These are phyloP conservation scores for Nitzschia sp. DNA, from an alignment of 108 stramenopile species.

Conservation along the genomic window DNA sequence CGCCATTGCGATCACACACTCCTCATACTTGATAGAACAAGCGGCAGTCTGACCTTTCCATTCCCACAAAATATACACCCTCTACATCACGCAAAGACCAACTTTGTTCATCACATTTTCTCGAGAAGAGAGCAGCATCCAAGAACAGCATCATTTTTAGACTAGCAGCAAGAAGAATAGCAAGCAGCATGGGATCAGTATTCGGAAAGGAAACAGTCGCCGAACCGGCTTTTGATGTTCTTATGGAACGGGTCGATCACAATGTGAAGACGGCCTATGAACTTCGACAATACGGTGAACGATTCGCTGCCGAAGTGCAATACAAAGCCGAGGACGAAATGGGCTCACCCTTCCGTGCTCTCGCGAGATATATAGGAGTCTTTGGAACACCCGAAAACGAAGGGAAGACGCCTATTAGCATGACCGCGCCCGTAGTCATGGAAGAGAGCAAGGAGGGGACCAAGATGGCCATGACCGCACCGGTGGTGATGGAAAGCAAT, in stretches of 20 bases:
- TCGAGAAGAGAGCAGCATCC: too few relatives aligned
- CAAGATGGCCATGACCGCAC: slow-evolving; percentile 79
- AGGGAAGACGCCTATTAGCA: slow-evolving; percentile 53
- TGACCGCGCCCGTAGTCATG: slow-evolving; percentile 87
- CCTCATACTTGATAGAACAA: too few relatives aligned
- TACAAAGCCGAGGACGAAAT: slow-evolving; percentile 29
- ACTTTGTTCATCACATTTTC: too few relatives aligned
- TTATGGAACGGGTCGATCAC: slow-evolving; percentile 34
- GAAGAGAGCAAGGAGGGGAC: slow-evolving; percentile 11
- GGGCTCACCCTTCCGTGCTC: slow-evolving; percentile 48
- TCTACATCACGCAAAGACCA: too few relatives aligned
- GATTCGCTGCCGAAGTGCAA: slow-evolving; percentile 41
- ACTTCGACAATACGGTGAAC: slow-evolving; percentile 62
- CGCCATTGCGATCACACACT: too few relatives aligned
- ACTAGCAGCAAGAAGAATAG: too few relatives aligned
- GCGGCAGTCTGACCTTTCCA: too few relatives aligned
- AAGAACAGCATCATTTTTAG: too few relatives aligned
- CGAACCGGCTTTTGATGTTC: slow-evolving; percentile 64
- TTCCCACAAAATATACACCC: too few relatives aligned
- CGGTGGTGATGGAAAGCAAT: slow-evolving; percentile 53
- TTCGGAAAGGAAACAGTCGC: slow-evolving; percentile 74
- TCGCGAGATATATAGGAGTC: slow-evolving; percentile 88
- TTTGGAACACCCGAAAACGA: slow-evolving; percentile 78
- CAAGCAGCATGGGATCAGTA: slow-evolving; percentile 69
- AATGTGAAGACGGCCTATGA: slow-evolving; percentile 62